Conservation (phyloP, 164 flowering plant genomes). For the Houttuynia cordata region DNA sequence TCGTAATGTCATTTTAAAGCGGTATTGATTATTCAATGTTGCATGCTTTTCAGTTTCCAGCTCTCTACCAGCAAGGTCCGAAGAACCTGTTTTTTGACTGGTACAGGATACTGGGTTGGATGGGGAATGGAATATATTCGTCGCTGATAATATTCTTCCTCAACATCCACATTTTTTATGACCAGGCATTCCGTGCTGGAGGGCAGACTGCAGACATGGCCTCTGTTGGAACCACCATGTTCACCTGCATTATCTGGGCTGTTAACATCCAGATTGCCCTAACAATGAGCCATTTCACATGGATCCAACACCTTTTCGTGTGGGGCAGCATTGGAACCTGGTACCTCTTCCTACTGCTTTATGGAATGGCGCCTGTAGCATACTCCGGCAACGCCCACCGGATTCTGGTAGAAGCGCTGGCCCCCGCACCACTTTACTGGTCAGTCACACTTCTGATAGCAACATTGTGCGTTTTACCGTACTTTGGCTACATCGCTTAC, state of each 20-base stretch:
- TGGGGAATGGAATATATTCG: conserved; percentile 73
- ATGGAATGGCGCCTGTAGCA: conserved; percentile 43
- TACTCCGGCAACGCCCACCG: conserved; percentile 35
- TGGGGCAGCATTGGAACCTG: conserved; percentile 85
- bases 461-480: conserved; percentile 48
- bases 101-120: conserved; percentile 86
- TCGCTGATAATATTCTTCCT: conserved; percentile 68
- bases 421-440: conserved; percentile 87
- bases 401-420: conserved; percentile 67
- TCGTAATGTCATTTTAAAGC: background rate
- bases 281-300: conserved; percentile 94
- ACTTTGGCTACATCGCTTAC: conserved; percentile 59
- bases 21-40: too few relatives aligned
- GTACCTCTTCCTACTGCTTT: conserved; percentile 66
- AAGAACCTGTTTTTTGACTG: conserved; percentile 85
- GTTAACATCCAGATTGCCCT: conserved; percentile 90
- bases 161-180: conserved; percentile 44
- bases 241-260: conserved; percentile 84
- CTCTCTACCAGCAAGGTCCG: conserved; percentile 90
- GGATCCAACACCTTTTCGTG: conserved; percentile 79
- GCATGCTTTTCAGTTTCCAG: conserved; percentile 62
- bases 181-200: conserved; percentile 57
- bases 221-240: conserved; percentile 78
- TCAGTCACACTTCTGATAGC: conserved; percentile 47
- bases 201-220: conserved; percentile 89